These are phyloP conservation scores for Hyphodiscus hymeniophilus DNA, from an alignment of 495 filamentous ascomycete species.

Conservation along the genomic window DNA sequence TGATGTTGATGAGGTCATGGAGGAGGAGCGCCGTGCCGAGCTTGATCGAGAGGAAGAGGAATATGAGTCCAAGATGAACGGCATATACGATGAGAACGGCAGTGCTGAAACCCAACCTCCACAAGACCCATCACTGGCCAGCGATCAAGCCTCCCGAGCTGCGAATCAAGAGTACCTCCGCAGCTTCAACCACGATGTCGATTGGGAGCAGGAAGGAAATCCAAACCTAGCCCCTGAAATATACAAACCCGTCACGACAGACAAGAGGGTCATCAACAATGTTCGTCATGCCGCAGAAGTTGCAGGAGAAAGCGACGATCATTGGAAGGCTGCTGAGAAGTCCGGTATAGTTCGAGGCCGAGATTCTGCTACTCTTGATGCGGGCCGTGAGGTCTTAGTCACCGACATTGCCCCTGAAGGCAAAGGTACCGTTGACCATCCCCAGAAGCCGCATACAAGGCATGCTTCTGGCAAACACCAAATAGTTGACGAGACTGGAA, in stretches of 20 bases:
- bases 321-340: slow-evolving; percentile 49
- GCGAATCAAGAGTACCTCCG: slow-evolving; percentile 45
- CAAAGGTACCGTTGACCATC: slow-evolving; percentile 44
- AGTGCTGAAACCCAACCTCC: slow-evolving; percentile 19
- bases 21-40: slow-evolving; percentile 61
- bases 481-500: slow-evolving; percentile 22
- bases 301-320: slow-evolving; percentile 65
- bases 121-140: background rate
- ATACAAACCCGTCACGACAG: slow-evolving; percentile 48
- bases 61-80: slow-evolving; percentile 43
- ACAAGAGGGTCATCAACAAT: slow-evolving; percentile 57
- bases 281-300: slow-evolving; percentile 64
- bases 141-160: slow-evolving; percentile 14
- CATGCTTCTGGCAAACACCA: slow-evolving; percentile 12
- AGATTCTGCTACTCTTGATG: slow-evolving; percentile 55
- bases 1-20: slow-evolving; percentile 85
- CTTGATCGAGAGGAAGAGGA: slow-evolving; percentile 37
- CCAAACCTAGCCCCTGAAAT: slow-evolving; percentile 28
- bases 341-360: slow-evolving; percentile 49
- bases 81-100: slow-evolving; percentile 36
- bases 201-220: slow-evolving; percentile 25
- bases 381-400: slow-evolving; percentile 56
- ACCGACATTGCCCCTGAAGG: slow-evolving; percentile 50
- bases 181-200: slow-evolving; percentile 79
- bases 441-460: slow-evolving; percentile 30